Evolutionary conservation across 306 rosid species (phyloP).

Genomic region (Vigna nakashimae): DNA sequence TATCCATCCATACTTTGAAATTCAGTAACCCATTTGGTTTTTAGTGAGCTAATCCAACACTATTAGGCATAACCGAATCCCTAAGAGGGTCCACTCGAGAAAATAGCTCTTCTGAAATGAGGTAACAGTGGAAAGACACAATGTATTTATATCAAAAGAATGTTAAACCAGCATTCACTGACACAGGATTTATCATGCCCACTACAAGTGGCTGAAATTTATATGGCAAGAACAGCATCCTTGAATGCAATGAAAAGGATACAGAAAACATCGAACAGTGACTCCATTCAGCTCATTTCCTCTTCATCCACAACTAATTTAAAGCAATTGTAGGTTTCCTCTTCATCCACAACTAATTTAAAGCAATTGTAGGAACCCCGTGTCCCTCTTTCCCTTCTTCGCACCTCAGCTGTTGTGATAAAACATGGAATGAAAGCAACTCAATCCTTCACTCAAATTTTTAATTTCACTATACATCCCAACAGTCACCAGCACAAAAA

Average conservation of each 20-base stretch:
- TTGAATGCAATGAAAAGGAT: not conserved
- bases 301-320: not conserved
- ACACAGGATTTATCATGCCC: not conserved
- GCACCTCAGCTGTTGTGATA: not conserved
- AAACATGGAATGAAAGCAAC: slow-evolving; percentile 4
- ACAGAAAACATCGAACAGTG: not conserved
- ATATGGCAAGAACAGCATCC: not conserved
- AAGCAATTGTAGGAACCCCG: not conserved
- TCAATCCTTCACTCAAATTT: not conserved
- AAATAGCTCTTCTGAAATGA: not conserved
- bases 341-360: not conserved
- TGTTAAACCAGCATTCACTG: not conserved
- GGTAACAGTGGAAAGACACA: not conserved
- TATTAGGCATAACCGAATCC: not conserved
- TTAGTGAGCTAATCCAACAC: not conserved
- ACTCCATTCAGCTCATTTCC: not conserved
- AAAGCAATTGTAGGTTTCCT: not conserved
- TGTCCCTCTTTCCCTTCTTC: slow-evolving; percentile 7
- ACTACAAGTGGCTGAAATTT: not conserved
- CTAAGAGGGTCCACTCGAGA: not conserved
- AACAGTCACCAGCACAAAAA: not conserved
- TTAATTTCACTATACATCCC: not conserved
- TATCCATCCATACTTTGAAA: not conserved
- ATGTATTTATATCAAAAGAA: not conserved
- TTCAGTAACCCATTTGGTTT: not conserved